Percentiles rank a stretch among this genome's conserved stretches.
These are phyloP conservation scores for Cordia subcordata DNA, from an alignment of 257 asterid species.

Conservation along the genomic window DNA sequence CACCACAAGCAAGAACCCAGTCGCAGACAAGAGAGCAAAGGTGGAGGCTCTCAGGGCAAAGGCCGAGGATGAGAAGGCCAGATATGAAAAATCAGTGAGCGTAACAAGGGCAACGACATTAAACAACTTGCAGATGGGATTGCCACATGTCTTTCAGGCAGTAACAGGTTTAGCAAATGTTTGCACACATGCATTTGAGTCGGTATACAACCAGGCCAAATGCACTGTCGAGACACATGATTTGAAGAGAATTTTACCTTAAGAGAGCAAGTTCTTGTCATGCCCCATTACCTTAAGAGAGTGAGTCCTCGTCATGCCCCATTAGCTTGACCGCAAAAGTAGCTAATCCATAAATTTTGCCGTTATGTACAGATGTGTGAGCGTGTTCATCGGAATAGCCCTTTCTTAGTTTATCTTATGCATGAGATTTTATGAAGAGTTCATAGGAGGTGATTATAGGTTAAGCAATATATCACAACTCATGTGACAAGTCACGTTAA, in stretches of 20 bases:
- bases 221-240: slow-evolving; percentile 42
- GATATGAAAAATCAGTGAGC: slow-evolving; percentile 67
- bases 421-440: not conserved
- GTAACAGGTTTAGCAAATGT: slow-evolving; percentile 85
- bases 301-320: not conserved
- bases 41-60: slow-evolving; percentile 51
- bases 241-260: slow-evolving; percentile 63
- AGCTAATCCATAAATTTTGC: not conserved
- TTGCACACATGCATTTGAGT: slow-evolving; percentile 73
- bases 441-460: not conserved
- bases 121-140: slow-evolving; percentile 85
- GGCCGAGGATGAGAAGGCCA: slow-evolving; percentile 87
- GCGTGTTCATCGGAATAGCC: not conserved
- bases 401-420: slow-evolving; percentile 1
- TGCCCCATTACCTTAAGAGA: not conserved
- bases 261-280: not conserved
- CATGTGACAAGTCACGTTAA: not conserved
- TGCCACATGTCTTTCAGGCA: slow-evolving; percentile 93
- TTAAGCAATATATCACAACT: not conserved
- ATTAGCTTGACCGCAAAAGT: not conserved
- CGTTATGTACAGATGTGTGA: not conserved
- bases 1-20: slow-evolving; percentile 46
- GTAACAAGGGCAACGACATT: slow-evolving; percentile 81
- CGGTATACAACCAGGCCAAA: slow-evolving; percentile 71
- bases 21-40: slow-evolving; percentile 61